Conservation (phyloP, 2,329 filamentous ascomycete species). For the Trichoderma harzianum region DNA sequence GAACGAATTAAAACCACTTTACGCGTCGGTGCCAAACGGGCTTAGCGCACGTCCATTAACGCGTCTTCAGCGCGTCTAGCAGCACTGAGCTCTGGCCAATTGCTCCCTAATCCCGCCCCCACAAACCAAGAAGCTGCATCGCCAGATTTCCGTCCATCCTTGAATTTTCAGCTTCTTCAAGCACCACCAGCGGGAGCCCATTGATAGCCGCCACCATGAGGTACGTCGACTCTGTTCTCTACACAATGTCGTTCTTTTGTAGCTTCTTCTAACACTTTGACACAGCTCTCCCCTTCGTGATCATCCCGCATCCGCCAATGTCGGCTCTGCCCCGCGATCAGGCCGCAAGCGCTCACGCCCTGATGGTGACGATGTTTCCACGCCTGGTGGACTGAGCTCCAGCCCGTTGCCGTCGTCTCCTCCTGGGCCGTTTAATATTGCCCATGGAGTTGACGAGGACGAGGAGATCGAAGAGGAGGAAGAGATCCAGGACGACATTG, state of each 20-base stretch:
- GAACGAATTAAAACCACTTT: slow-evolving; percentile 31
- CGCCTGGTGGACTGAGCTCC: slow-evolving; percentile 51
- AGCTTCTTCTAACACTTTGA: slow-evolving; percentile 16
- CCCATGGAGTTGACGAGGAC: slow-evolving; percentile 64
- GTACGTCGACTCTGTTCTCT: slow-evolving; percentile 17
- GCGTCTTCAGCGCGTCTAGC: slow-evolving; percentile 33
- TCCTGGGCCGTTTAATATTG: slow-evolving; percentile 57
- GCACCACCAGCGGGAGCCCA: neutral
- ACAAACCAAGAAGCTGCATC: slow-evolving; percentile 19
- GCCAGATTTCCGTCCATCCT: neutral
- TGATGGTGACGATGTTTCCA: slow-evolving; percentile 49
- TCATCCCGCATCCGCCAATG: slow-evolving; percentile 80
- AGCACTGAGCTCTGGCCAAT: slow-evolving; percentile 26
- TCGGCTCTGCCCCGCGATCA: slow-evolving; percentile 55
- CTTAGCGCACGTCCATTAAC: slow-evolving; percentile 43
- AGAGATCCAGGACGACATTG: slow-evolving; percentile 68
- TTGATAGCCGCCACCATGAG: slow-evolving; percentile 22
- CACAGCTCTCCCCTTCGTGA: slow-evolving; percentile 78
- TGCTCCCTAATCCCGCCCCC: slow-evolving; percentile 22
- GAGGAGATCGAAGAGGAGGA: slow-evolving; percentile 71
- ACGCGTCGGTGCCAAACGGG: slow-evolving; percentile 31
- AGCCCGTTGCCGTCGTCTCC: slow-evolving; percentile 66
- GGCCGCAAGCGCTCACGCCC: slow-evolving; percentile 56
- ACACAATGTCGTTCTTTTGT: neutral
- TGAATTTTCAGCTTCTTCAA: slow-evolving; percentile 5